Percentiles rank a stretch among this genome's conserved stretches.
These are phyloP conservation scores for Plasmodium vivax DNA, from an alignment of 169 alveolate genomes.

Conservation along the genomic window DNA sequence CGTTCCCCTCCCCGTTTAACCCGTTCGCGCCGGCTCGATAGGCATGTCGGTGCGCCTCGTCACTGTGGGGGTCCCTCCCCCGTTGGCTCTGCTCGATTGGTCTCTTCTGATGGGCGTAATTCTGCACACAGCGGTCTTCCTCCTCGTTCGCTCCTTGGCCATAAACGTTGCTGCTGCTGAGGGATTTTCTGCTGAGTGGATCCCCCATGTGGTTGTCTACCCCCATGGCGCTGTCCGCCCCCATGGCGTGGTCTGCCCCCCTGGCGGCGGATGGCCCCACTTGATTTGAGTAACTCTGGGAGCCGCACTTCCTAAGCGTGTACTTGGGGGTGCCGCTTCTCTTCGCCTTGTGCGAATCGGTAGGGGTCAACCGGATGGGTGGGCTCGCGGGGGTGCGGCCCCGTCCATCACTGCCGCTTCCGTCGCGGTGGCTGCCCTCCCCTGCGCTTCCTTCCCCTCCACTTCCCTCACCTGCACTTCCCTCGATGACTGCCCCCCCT, in stretches of 20 bases:
- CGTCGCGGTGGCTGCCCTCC: background rate
- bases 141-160: background rate
- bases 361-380: background rate
- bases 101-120: background rate
- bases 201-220: background rate
- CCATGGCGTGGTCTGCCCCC: no score
- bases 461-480: no score
- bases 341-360: background rate
- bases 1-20: background rate
- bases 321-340: background rate
- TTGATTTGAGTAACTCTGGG: background rate
- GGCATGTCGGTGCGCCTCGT: background rate
- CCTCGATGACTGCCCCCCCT: no score
- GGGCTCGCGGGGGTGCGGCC: background rate
- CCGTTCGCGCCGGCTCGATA: background rate
- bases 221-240: no score
- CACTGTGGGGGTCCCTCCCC: background rate
- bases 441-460: background rate
- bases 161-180: conserved; percentile 2
- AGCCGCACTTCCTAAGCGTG: conserved; percentile 15
- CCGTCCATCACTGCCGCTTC: background rate
- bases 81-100: background rate
- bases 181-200: background rate
- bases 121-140: background rate
- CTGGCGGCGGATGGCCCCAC: background rate